Base-by-base conservation (phyloP, 2,329 filamentous ascomycete genomes). In the Hirsutella minnesotensis region DNA sequence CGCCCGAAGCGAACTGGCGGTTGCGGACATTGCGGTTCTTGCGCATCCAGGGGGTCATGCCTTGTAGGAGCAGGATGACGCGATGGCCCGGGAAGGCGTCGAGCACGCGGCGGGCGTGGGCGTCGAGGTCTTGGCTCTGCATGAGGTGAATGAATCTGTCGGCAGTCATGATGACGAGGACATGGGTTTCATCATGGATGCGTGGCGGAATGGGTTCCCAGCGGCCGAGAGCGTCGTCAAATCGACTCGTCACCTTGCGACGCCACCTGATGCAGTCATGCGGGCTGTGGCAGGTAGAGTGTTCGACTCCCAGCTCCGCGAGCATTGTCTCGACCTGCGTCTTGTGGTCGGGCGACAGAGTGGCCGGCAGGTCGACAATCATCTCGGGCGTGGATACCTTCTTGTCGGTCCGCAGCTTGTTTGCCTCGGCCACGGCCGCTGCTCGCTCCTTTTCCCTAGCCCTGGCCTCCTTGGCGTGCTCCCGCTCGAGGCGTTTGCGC, bases 351-450 rank as follows among this genome's bases (percentile, higher is more conserved):
- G 68, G 58, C 19, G 72, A 61, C 1, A 90, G 62, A 2, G 69
- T 71, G 0, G 63, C 60, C 0, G 84, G 74, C 20, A 90, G 64
- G 51, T 86, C 76, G 2, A 87, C 70, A 40, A 90, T 80, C 84
- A 92, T 90, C 58, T 92, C 84, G 0, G 73, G 73, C 0, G 79
- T 75, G 0, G 83, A 83, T 0, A 79, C 65, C 51, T 85, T 86
- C 62, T 86, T 87, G 61, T 87, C 79, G 0, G 76, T 78, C 41
- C 78, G 77, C 9, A 81, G 63, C 53, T 82, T 86, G 61, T 90
- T 90, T 35, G 79, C 83, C 48, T 85, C 79, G 3, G 77, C 77
- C 19, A 89, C 62, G 8, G 85, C 81, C 7, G 76, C 74, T 10
- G 75, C 77, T 3, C 68, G 67, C 48, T 80, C 73, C 52, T 81